These are phyloP conservation scores for Xylariaceae sp. DNA, from an alignment of 2,329 filamentous ascomycete species.

Conservation along the genomic window DNA sequence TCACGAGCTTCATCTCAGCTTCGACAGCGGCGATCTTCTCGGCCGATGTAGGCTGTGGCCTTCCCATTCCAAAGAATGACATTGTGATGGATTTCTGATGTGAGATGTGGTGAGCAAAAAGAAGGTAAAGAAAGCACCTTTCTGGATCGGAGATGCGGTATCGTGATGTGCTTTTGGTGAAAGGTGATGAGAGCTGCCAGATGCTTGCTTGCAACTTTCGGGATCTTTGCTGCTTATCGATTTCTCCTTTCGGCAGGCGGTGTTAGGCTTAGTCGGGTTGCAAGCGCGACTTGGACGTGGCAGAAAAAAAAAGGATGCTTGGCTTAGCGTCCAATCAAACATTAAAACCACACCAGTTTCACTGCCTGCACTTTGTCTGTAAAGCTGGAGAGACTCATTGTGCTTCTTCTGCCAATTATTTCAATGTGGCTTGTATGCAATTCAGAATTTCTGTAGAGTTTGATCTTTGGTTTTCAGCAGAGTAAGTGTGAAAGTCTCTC, in stretches of 20 bases:
- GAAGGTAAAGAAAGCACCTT: no score
- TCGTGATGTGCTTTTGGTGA: not conserved
- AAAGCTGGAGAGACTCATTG: not conserved
- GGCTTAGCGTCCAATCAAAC: no score
- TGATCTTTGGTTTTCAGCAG: no score
- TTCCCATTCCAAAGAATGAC: slow-evolving; percentile 70
- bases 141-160: not conserved
- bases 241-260: not conserved
- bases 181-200: not conserved
- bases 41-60: slow-evolving; percentile 84
- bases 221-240: not conserved
- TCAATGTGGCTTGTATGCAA: not conserved
- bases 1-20: slow-evolving; percentile 95
- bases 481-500: slow-evolving; percentile 4
- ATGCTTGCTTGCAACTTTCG: not conserved
- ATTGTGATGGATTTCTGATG: slow-evolving; percentile 41
- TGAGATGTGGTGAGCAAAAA: not conserved
- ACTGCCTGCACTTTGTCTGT: not conserved
- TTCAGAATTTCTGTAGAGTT: not conserved
- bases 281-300: not conserved
- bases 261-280: not conserved
- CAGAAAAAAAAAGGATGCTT: no score
- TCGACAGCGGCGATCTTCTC: slow-evolving; percentile 97
- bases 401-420: not conserved
- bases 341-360: no score